These are phyloP conservation scores for Pisolithus tinctorius DNA, from an alignment of 768 basidiomycete genomes.

Conservation along the genomic window DNA sequence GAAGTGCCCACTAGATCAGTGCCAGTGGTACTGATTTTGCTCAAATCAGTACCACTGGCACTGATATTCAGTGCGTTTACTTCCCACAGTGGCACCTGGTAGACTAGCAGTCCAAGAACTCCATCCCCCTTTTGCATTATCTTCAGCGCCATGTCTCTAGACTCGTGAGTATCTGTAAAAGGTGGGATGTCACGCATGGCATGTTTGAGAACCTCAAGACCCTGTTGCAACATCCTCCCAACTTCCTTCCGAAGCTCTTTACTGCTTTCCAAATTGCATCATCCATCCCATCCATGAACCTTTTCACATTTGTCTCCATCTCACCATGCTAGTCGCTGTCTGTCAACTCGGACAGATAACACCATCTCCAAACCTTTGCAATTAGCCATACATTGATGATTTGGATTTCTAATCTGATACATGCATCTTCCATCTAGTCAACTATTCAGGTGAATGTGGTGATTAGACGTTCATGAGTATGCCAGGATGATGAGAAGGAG, in stretches of 20 bases:
- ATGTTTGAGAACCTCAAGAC: conserved; percentile 63
- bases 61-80: no score
- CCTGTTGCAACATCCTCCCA: conserved; percentile 69
- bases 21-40: no score
- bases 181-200: conserved; percentile 40
- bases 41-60: no score
- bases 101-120: conserved; percentile 57
- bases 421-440: conserved; percentile 72
- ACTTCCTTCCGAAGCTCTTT: conserved; percentile 47
- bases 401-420: conserved; percentile 78
- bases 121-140: conserved; percentile 18
- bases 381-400: conserved; percentile 66
- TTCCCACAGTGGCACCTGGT: conserved; percentile 21
- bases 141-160: neutral
- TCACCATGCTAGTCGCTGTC: conserved; percentile 25
- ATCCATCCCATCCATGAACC: conserved; percentile 52
- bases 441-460: conserved; percentile 55
- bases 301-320: conserved; percentile 45
- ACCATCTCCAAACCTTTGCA: conserved; percentile 62
- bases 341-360: conserved; percentile 40
- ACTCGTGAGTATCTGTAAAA: neutral
- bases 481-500: neutral
- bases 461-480: conserved; percentile 29
- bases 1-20: no score
- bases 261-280: conserved; percentile 38